phyloP scores from a whole-genome alignment of 352 stramenopile genomes.

The Phytophthora sansomeana region DNA sequence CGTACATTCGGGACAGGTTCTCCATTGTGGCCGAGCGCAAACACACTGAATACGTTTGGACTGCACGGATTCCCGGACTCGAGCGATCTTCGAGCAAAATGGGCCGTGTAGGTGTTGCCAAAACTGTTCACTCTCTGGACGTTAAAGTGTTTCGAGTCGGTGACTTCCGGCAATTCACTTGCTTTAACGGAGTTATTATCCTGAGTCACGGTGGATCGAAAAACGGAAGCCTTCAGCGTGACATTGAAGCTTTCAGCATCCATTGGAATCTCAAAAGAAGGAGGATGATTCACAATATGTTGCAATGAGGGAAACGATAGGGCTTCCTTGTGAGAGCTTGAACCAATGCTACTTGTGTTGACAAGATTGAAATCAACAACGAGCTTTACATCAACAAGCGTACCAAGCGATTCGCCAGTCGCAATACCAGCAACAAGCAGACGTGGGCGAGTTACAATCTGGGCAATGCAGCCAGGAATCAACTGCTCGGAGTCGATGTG shows the following conservation, averaged over 20 bases:
- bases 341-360: conserved; percentile 33
- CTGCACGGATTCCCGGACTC: conserved; percentile 18
- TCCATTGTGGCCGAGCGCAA: conserved; percentile 61
- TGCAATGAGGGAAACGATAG: conserved; percentile 34
- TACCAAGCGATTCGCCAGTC: conserved; percentile 22
- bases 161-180: conserved; percentile 39
- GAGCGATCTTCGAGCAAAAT: conserved; percentile 43
- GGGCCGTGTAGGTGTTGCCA: conserved; percentile 38
- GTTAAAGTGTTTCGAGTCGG: conserved; percentile 37
- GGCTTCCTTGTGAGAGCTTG: conserved; percentile 40
- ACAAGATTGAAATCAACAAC: conserved; percentile 39
- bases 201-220: not conserved
- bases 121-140: conserved; percentile 52
- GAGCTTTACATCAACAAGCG: conserved; percentile 37
- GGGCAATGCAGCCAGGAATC: conserved; percentile 45
- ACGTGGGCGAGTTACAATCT: conserved; percentile 37
- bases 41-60: conserved; percentile 41
- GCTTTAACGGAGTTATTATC: not conserved
- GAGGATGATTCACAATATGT: conserved; percentile 24
- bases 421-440: conserved; percentile 33
- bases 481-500: conserved; percentile 65
- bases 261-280: conserved; percentile 49
- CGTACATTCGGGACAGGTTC: conserved; percentile 43
- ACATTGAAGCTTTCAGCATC: conserved; percentile 34
- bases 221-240: conserved; percentile 33